Conservation (phyloP, 352 stramenopile species). For the Phytophthora quininea region DNA sequence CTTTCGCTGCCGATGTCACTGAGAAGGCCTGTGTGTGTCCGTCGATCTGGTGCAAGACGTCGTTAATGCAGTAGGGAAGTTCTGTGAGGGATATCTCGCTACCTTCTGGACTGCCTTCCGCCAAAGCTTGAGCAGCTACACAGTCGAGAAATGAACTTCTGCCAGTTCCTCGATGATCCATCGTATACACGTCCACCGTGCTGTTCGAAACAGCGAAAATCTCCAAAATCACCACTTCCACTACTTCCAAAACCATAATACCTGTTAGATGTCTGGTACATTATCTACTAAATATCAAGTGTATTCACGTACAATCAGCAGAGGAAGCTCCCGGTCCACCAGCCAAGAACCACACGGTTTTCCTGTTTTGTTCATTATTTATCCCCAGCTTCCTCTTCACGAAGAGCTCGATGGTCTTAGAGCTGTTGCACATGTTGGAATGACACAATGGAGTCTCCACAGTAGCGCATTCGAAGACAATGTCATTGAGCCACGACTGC, state of each 20-base stretch:
- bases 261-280: not conserved
- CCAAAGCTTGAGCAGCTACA: slow-evolving; percentile 37
- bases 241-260: slow-evolving; percentile 20
- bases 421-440: slow-evolving; percentile 39
- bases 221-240: slow-evolving; percentile 44
- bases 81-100: slow-evolving; percentile 17
- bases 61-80: slow-evolving; percentile 32
- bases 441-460: slow-evolving; percentile 47
- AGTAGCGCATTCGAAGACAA: slow-evolving; percentile 52
- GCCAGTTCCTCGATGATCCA: slow-evolving; percentile 51
- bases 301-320: slow-evolving; percentile 29
- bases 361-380: slow-evolving; percentile 13
- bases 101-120: slow-evolving; percentile 21
- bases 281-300: not conserved
- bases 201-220: slow-evolving; percentile 41
- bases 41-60: slow-evolving; percentile 35
- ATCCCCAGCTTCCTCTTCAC: slow-evolving; percentile 46
- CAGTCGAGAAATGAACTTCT: slow-evolving; percentile 42
- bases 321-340: slow-evolving; percentile 52
- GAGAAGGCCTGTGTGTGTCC: slow-evolving; percentile 39
- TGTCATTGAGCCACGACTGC: slow-evolving; percentile 7
- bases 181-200: slow-evolving; percentile 56
- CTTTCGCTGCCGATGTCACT: slow-evolving; percentile 52
- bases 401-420: slow-evolving; percentile 46
- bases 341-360: slow-evolving; percentile 57